These are phyloP conservation scores for Penicillium olsonii DNA, from an alignment of 2,329 filamentous ascomycete genomes.

Conservation along the genomic window DNA sequence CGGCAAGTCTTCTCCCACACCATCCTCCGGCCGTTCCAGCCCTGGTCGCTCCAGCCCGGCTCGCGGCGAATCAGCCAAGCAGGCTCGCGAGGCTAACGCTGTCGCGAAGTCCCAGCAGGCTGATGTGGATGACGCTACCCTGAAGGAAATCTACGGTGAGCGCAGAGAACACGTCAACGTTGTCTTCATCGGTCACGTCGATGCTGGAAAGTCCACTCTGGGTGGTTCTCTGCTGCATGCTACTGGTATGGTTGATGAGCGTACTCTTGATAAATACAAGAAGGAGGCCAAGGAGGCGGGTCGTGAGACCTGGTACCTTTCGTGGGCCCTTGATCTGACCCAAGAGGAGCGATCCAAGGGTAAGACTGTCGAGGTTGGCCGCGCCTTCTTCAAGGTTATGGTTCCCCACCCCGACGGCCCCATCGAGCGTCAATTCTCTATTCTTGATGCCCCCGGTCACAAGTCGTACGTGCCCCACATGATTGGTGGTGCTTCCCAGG, in stretches of 20 bases:
- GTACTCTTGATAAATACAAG: slow-evolving; percentile 98
- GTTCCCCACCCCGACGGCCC: slow-evolving; percentile 38
- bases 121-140: slow-evolving; percentile 77
- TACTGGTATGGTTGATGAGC: slow-evolving; percentile 98
- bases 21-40: slow-evolving; percentile 81
- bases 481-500: slow-evolving; percentile 93
- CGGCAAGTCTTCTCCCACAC: slow-evolving; percentile 77
- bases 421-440: slow-evolving; percentile 92
- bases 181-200: slow-evolving; percentile 97
- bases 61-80: slow-evolving; percentile 57
- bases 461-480: slow-evolving; percentile 98
- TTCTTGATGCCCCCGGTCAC: slow-evolving; percentile 94
- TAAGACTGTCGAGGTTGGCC: slow-evolving; percentile 96
- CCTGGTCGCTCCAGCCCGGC: slow-evolving; percentile 75
- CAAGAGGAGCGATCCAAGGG: slow-evolving; percentile 96
- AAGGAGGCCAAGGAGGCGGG: slow-evolving; percentile 93
- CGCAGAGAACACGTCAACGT: slow-evolving; percentile 79
- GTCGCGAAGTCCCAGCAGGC: slow-evolving; percentile 80
- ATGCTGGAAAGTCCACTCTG: slow-evolving; percentile 95
- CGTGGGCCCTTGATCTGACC: slow-evolving; percentile 95
- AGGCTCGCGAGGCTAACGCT: slow-evolving; percentile 72
- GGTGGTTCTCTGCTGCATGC: slow-evolving; percentile 90
- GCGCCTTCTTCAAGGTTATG: slow-evolving; percentile 88
- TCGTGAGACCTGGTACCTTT: slow-evolving; percentile 97
- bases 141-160: slow-evolving; percentile 94